A percentile compares a stretch with the other conserved stretches of the same genome.
Evolutionary conservation across 805 yeast species (phyloP).

Genomic region (Starmerella lactis-condensi): DNA sequence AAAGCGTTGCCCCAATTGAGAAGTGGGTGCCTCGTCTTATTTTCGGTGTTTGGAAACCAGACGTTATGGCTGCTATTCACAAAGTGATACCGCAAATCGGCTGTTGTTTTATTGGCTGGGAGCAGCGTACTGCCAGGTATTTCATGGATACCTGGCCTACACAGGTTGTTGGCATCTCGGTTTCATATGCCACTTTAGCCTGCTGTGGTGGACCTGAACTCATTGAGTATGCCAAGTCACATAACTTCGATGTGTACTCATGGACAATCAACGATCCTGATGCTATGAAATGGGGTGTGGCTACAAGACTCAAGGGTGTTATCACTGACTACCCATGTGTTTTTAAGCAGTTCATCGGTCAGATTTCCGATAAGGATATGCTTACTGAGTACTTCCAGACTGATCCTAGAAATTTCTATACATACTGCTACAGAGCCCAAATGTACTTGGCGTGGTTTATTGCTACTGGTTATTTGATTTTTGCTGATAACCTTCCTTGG

Average conservation of each 20-base stretch:
- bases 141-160: constrained; percentile 25
- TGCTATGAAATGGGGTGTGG: constrained; percentile 25
- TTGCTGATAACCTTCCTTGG: constrained; percentile 15
- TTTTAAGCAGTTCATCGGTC: constrained; percentile 10
- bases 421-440: constrained; percentile 8
- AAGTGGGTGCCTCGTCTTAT: constrained; percentile 32
- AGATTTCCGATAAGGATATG: constrained; percentile 16
- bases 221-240: constrained; percentile 21
- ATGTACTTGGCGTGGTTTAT: constrained; percentile 14
- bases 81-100: constrained; percentile 24
- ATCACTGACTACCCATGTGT: constrained; percentile 27
- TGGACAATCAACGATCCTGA: constrained; percentile 36
- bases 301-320: constrained; percentile 25
- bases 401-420: constrained; percentile 16
- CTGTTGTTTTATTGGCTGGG: constrained; percentile 25
- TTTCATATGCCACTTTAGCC: constrained; percentile 27
- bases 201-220: constrained; percentile 25
- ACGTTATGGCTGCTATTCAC: constrained; percentile 29
- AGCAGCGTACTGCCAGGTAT: constrained; percentile 21
- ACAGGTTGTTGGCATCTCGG: constrained; percentile 41
- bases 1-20: constrained; percentile 24
- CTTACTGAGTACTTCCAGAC: constrained; percentile 16
- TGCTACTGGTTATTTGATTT: constrained; percentile 13
- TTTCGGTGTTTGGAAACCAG: constrained; percentile 37
- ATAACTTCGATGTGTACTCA: constrained; percentile 26